Evolutionary conservation across 371 early-diverging fungal species (phyloP).

Genomic region (Rhizopus sp.): DNA sequence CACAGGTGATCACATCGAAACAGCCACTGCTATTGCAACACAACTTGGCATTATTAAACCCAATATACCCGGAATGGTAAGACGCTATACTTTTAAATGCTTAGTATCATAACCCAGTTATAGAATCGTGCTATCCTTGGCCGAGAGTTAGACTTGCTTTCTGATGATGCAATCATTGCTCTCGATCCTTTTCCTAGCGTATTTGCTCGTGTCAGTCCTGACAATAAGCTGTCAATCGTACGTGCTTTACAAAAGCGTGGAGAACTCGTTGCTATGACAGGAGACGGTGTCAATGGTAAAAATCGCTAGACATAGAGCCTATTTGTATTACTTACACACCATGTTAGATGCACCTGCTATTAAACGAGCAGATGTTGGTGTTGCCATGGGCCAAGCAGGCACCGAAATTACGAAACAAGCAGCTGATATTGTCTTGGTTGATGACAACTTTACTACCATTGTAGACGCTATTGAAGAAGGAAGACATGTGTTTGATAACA

Average conservation of each 20-base stretch:
- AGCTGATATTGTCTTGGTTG: constrained; percentile 81
- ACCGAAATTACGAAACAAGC: constrained; percentile 90
- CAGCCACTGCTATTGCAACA: constrained; percentile 87
- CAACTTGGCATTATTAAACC: constrained; percentile 84
- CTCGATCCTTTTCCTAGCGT: constrained; percentile 87
- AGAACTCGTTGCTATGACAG: constrained; percentile 80
- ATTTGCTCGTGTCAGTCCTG: constrained; percentile 94
- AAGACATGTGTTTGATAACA: constrained; percentile 85
- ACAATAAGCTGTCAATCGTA: constrained; percentile 96
- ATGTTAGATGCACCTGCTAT: constrained; percentile 93
- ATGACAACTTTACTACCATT: constrained; percentile 83
- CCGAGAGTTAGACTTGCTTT: constrained; percentile 80
- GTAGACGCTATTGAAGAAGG: constrained; percentile 80
- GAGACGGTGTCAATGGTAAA: constrained; percentile 82
- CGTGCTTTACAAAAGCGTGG: constrained; percentile 84
- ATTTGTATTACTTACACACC: background rate
- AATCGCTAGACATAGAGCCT: background rate
- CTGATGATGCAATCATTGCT: constrained; percentile 79
- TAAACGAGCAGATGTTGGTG: constrained; percentile 89
- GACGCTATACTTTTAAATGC: constrained; percentile 5
- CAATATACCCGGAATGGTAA: constrained; percentile 46
- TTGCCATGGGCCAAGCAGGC: constrained; percentile 90
- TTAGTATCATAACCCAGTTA: background rate
- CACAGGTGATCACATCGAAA: constrained; percentile 90
- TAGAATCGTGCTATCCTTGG: constrained; percentile 83